These are phyloP conservation scores for Globisporangium takayamanum DNA, from an alignment of 352 stramenopile genomes.

Conservation along the genomic window DNA sequence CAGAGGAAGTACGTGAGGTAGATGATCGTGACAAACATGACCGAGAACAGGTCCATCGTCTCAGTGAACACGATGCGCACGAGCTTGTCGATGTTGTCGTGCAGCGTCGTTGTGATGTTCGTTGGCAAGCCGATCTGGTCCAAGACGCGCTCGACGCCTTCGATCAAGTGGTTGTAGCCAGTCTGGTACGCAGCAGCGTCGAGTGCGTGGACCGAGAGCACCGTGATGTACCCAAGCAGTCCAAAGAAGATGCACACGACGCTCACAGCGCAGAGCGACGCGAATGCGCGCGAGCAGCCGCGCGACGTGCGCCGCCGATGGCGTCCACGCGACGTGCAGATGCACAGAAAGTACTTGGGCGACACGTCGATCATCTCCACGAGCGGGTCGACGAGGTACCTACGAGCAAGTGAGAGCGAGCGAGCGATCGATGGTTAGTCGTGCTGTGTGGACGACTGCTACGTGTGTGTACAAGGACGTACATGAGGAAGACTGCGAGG, in stretches of 20 bases:
- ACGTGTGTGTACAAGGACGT: slow-evolving; percentile 2
- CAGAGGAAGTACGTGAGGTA: slow-evolving; percentile 87
- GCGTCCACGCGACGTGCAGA: slow-evolving; percentile 74
- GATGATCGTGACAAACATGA: slow-evolving; percentile 88
- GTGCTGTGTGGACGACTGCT: background rate
- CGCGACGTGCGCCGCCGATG: slow-evolving; percentile 68
- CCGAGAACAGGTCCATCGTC: slow-evolving; percentile 87
- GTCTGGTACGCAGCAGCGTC: slow-evolving; percentile 79
- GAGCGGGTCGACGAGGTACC: slow-evolving; percentile 80
- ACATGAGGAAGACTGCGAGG: slow-evolving; percentile 87
- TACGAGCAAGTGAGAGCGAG: slow-evolving; percentile 6
- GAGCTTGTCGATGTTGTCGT: slow-evolving; percentile 88
- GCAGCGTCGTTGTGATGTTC: slow-evolving; percentile 86
- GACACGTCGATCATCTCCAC: slow-evolving; percentile 87
- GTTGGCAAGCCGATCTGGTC: slow-evolving; percentile 71
- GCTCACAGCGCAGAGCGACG: slow-evolving; percentile 75
- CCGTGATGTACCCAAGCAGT: slow-evolving; percentile 82
- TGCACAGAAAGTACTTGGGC: slow-evolving; percentile 79
- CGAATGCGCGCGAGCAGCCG: slow-evolving; percentile 77
- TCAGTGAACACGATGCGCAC: slow-evolving; percentile 78
- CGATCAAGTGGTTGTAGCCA: slow-evolving; percentile 71
- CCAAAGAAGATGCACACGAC: slow-evolving; percentile 86
- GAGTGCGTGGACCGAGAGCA: slow-evolving; percentile 79
- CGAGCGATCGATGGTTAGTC: background rate
- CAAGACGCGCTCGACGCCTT: slow-evolving; percentile 55